Evolutionary conservation across 1,284 basidiomycete genomes (phyloP).

Genomic region (Omphalotus olearius): DNA sequence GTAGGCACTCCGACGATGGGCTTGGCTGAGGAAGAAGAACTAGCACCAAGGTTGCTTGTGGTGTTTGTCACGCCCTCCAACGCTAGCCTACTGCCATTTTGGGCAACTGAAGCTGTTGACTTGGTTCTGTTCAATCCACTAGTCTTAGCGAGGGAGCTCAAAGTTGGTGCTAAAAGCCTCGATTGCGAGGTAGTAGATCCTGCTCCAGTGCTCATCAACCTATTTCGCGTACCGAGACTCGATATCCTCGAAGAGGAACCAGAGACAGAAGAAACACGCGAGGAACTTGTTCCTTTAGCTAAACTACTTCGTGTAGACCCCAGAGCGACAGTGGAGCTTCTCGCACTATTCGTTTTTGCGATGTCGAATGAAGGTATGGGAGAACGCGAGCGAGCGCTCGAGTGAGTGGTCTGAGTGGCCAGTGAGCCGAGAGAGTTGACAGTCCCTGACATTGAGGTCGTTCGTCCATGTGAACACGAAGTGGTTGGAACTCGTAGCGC

Average conservation of each 20-base stretch:
- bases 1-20: slow-evolving; percentile 24
- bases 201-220: neutral
- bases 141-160: slow-evolving; percentile 68
- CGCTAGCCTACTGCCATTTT: neutral
- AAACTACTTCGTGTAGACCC: slow-evolving; percentile 23
- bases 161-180: slow-evolving; percentile 65
- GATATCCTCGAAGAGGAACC: slow-evolving; percentile 2
- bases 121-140: slow-evolving; percentile 18
- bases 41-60: slow-evolving; percentile 11
- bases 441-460: slow-evolving; percentile 11
- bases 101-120: neutral
- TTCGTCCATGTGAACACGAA: slow-evolving; percentile 1
- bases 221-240: slow-evolving; percentile 5
- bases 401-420: slow-evolving; percentile 5
- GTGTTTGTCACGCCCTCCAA: slow-evolving; percentile 16
- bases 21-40: slow-evolving; percentile 2
- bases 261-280: neutral
- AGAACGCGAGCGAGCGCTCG: slow-evolving; percentile 17
- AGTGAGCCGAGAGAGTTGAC: slow-evolving; percentile 12
- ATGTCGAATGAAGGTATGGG: slow-evolving; percentile 20
- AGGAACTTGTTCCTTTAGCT: slow-evolving; percentile 7
- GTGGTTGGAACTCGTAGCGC: neutral
- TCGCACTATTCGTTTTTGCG: slow-evolving; percentile 10
- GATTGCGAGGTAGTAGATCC: slow-evolving; percentile 36
- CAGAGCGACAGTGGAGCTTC: slow-evolving; percentile 8